Conservation (phyloP, 2,329 filamentous ascomycete genomes). For the Aspergillus sp. region DNA sequence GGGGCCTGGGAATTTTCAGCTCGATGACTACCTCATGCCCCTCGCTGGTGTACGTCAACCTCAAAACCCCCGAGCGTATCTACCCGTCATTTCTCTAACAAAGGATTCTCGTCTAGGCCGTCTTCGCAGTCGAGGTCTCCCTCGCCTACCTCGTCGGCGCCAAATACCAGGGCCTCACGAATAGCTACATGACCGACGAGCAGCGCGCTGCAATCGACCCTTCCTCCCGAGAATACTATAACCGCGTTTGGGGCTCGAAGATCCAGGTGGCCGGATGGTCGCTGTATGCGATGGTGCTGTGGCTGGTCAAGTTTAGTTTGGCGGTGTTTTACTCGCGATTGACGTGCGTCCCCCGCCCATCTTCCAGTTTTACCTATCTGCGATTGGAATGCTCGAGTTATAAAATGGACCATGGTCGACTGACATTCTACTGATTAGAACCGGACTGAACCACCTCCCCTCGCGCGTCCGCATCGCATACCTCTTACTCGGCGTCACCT, state of each 20-base stretch:
- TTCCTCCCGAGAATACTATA: conserved; percentile 49
- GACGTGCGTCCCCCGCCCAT: conserved; percentile 38
- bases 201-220: conserved; percentile 52
- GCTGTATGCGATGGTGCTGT: conserved; percentile 57
- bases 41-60: conserved; percentile 51
- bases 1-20: conserved; percentile 52
- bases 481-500: conserved; percentile 52
- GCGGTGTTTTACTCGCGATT: conserved; percentile 60
- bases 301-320: conserved; percentile 58
- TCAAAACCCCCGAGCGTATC: not conserved
- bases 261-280: conserved; percentile 59
- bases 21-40: conserved; percentile 62
- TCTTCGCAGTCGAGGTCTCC: conserved; percentile 55
- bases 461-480: conserved; percentile 56
- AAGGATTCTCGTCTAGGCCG: conserved; percentile 37
- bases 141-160: conserved; percentile 54
- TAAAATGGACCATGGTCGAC: not conserved
- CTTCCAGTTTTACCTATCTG: not conserved
- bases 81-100: not conserved
- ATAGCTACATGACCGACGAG: conserved; percentile 59
- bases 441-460: conserved; percentile 43
- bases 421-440: conserved; percentile 31
- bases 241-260: conserved; percentile 56
- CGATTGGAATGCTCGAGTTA: not conserved
- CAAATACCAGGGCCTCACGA: conserved; percentile 55